Conservation (phyloP, 805 yeast genomes). For the Candida ovalis region DNA sequence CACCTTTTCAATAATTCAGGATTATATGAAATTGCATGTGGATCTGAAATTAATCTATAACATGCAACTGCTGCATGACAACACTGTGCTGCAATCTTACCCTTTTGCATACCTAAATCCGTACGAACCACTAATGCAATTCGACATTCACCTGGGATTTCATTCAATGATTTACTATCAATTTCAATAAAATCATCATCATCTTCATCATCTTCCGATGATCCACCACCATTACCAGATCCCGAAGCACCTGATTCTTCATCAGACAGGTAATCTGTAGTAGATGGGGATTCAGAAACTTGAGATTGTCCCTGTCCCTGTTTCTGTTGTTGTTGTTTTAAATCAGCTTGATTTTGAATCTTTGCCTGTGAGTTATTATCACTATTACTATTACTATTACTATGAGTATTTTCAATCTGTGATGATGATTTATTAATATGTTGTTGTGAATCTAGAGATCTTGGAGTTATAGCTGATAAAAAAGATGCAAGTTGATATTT, state of each 20-base stretch:
- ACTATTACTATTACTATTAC: no score
- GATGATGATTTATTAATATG: no score
- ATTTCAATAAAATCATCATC: conserved; percentile 46
- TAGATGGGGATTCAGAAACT: conserved; percentile 14
- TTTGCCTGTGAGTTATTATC: no score
- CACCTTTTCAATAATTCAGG: conserved; percentile 68
- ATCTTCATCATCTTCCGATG: conserved; percentile 31
- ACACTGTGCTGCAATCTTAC: conserved; percentile 97
- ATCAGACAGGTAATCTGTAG: conserved; percentile 23
- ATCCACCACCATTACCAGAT: no score
- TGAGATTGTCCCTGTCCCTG: conserved; percentile 3
- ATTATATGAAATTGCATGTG: conserved; percentile 50
- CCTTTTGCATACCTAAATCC: conserved; percentile 89
- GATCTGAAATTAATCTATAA: conserved; percentile 62
- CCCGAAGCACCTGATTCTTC: conserved; percentile 22
- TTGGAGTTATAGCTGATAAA: background rate
- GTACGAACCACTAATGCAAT: conserved; percentile 88
- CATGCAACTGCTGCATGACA: conserved; percentile 95
- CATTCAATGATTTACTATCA: conserved; percentile 57
- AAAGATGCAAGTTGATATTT: background rate
- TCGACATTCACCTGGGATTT: conserved; percentile 72
- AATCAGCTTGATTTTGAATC: no score
- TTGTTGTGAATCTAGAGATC: conserved; percentile 8
- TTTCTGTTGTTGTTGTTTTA: background rate
- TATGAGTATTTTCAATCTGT: no score